Evolutionary conservation across 805 yeast species (phyloP), one percentile per base, ranked within the genome.

Genomic region (Metschnikowia similis): DNA sequence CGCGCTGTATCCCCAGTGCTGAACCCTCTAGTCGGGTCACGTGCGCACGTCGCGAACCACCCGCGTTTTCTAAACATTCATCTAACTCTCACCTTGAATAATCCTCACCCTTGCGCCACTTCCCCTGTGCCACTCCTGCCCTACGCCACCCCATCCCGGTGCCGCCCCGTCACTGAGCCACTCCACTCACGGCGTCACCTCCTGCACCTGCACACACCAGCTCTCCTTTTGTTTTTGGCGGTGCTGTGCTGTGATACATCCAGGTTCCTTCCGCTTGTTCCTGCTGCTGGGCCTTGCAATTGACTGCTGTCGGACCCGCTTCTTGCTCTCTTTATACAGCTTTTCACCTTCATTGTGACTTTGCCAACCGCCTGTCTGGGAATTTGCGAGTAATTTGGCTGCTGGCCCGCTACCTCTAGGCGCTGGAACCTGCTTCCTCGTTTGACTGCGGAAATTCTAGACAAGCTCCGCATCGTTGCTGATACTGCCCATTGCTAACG

Each of bases 31-130:
- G 5, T n/a, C 11, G 6, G 35, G 35, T 41, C 44, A 41, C 44
- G 44, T 41, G 44, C 44, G 44, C 44, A 13, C 35, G 30, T 41
- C 14, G 31, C 8, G n/a, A 40, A 41, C 44, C 44, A 41, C 35
- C 44, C 16, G 30, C 35, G 30, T 41, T 41, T 17, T 41, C 35
- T 30, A 30, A 41, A 41, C 44, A 41, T 30, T 41, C 29, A 16
- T 13, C n/a, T 10, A 31, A 21, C 3, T 5, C 29, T 21, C 36
- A 30, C 41, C 41, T 17, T 38, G 16, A 7, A 29, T 41, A 11
- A 11, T 8, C 35, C 30, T 35, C 14, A 40, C 43, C 34, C 43
- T 34, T 39, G 32, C 14, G 31, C 42, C 16, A 27, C 42, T 8
- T 30, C 35, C 43, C 29, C 17, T 37, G 43, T 40, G 43, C 43